Evolutionary conservation across 345 rosid species (phyloP).

Genomic region (Toxicodendron radicans): DNA sequence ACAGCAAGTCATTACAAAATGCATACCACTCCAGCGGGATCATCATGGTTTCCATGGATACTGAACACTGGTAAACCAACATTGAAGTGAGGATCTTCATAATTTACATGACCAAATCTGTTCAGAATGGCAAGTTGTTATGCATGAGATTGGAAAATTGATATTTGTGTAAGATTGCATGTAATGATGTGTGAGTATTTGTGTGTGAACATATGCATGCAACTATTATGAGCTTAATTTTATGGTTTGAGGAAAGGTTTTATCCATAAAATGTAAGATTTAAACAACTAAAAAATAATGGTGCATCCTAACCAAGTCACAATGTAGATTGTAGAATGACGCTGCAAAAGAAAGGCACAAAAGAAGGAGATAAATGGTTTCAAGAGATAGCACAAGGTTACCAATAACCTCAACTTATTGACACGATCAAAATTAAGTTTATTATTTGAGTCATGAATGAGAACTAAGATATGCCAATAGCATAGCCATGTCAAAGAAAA

Average conservation of each 20-base stretch:
- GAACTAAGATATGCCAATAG: conserved; percentile 4
- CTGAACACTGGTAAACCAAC: conserved; percentile 97
- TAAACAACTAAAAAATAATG: background rate
- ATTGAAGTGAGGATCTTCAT: conserved; percentile 98
- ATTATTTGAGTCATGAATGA: conserved; percentile 1
- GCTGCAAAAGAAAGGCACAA: background rate
- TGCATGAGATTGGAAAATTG: background rate
- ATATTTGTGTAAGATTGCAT: background rate
- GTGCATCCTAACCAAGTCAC: background rate
- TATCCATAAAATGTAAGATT: background rate
- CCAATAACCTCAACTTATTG: background rate
- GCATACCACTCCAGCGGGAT: conserved; percentile 99
- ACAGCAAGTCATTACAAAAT: conserved; percentile 19
- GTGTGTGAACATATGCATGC: background rate
- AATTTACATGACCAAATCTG: conserved; percentile 98
- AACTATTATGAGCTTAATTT: background rate
- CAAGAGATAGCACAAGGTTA: background rate
- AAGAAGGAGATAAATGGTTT: background rate
- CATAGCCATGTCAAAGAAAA: background rate
- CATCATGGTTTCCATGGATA: conserved; percentile 99
- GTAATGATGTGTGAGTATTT: background rate
- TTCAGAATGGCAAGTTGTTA: conserved; percentile 21
- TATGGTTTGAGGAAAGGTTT: background rate
- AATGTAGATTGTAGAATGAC: background rate
- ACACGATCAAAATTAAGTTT: background rate